phyloP scores from a whole-genome alignment of 2,329 filamentous ascomycete species.

The Nothophaeocryptopus gaeumannii region DNA sequence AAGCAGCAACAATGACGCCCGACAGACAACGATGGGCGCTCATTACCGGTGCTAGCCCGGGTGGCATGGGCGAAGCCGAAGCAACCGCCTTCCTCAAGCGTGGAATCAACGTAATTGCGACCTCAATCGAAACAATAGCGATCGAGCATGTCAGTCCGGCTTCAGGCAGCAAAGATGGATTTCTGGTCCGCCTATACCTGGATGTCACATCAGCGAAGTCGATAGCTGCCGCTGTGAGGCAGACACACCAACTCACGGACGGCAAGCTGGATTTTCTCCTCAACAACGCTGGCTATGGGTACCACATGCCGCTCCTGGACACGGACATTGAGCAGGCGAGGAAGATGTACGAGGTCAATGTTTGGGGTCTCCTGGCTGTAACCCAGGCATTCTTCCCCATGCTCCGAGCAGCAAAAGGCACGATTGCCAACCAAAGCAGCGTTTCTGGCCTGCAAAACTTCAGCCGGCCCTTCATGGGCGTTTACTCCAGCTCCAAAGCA shows the following conservation, averaged over 20 bases:
- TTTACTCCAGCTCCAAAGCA: conserved; percentile 34
- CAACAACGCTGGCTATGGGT: conserved; percentile 47
- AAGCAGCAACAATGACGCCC: neutral
- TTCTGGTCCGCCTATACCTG: conserved; percentile 34
- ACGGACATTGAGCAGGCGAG: conserved; percentile 42
- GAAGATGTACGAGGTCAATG: conserved; percentile 50
- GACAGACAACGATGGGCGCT: conserved; percentile 40
- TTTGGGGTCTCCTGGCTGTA: conserved; percentile 43
- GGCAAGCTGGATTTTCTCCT: conserved; percentile 46
- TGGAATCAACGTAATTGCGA: conserved; percentile 46
- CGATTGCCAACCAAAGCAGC: conserved; percentile 41
- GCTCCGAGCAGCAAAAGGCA: conserved; percentile 37
- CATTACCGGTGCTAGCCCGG: conserved; percentile 49
- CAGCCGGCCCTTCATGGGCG: conserved; percentile 31
- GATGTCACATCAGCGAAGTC: conserved; percentile 42
- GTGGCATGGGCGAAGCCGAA: conserved; percentile 47
- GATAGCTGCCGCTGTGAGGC: conserved; percentile 35
- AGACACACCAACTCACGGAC: conserved; percentile 31
- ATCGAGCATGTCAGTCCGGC: conserved; percentile 12
- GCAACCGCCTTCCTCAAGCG: conserved; percentile 45
- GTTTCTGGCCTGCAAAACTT: conserved; percentile 24
- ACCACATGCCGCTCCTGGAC: conserved; percentile 30
- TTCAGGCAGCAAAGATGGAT: conserved; percentile 11
- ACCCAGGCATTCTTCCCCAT: conserved; percentile 49
- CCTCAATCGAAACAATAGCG: conserved; percentile 34